Conservation (phyloP, 2,329 filamentous ascomycete species). For the Phoma sp. region DNA sequence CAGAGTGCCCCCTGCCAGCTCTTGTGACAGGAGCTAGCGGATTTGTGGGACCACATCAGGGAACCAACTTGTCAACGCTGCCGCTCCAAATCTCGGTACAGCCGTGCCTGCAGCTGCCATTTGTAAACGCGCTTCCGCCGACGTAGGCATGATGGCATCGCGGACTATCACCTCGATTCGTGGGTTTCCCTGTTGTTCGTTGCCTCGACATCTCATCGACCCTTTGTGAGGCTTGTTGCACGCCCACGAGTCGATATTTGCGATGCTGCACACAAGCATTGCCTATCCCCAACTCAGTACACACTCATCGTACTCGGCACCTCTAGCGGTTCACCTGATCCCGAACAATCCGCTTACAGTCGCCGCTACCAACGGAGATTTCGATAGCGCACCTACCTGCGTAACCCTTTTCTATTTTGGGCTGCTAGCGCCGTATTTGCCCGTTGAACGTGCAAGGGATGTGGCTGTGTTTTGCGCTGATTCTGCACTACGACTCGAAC, state of each 20-base stretch:
- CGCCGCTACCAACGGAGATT: slow-evolving; percentile 13
- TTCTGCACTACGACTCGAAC: background rate
- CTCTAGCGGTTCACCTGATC: slow-evolving; percentile 18
- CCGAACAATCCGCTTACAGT: background rate
- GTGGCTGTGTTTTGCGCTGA: slow-evolving; percentile 14
- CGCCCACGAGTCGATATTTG: slow-evolving; percentile 12
- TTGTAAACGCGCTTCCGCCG: slow-evolving; percentile 3
- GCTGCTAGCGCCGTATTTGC: background rate
- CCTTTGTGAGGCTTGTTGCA: slow-evolving; percentile 1
- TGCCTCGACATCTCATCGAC: background rate
- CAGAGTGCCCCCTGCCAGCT: slow-evolving; percentile 3
- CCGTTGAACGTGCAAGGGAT: slow-evolving; percentile 16
- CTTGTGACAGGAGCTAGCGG: slow-evolving; percentile 5
- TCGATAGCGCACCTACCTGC: slow-evolving; percentile 12
- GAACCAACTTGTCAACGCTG: slow-evolving; percentile 10
- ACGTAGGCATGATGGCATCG: slow-evolving; percentile 20
- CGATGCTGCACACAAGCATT: slow-evolving; percentile 5
- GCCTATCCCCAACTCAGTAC: slow-evolving; percentile 13
- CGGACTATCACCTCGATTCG: slow-evolving; percentile 3
- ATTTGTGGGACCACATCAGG: slow-evolving; percentile 7
- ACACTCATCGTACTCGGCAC: slow-evolving; percentile 13
- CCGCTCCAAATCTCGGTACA: slow-evolving; percentile 18
- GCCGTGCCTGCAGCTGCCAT: slow-evolving; percentile 1
- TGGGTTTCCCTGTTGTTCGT: slow-evolving; percentile 3
- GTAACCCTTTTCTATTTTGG: slow-evolving; percentile 13